Evolutionary conservation across 768 basidiomycete species (phyloP), one percentile per base, ranked within the genome.

Genomic region (Tylopilus felleus): DNA sequence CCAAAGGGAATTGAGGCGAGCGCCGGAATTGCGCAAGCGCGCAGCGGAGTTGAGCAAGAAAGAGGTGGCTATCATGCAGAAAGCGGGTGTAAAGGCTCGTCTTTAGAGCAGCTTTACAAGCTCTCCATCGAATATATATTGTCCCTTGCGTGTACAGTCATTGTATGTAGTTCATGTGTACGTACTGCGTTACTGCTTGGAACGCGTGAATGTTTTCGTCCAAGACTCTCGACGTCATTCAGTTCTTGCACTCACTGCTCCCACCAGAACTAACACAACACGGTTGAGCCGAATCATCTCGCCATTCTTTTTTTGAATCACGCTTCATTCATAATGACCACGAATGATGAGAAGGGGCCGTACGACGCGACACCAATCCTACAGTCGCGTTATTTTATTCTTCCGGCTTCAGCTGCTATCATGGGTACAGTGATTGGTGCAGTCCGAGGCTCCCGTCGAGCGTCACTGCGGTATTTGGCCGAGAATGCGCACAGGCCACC

Each of bases 401-500:
- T 91, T 22, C 84, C 88, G 0, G 77, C 75, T 19, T 77, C 80
- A 5, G 86, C 83, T 42, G 69, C 85, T 55, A 56, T 82, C 22
- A 67, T 84, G 21, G 90, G 90, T 19, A 74, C 79, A n/a, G 74
- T 78, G 33, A 81, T 90, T 51, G 90, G 90, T n/a, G 73, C 83
- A 22, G 77, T 88, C 61, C 84, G 90, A 19, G 88, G 86, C 19
- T 84, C 84, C 12, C 81, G 87, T 41, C 76, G 71, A 44, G 83
- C 87, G n/a, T 80, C 82, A 13, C 74, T 93, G 67, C 86, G 83
- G 48, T 95, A 89, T 70, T 78, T 94, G 47, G 93, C 92, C n/a
- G 93, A 96, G 71, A 95, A 96, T 68, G 93, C 85, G 41, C 93
- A 96, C 71, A 79, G 90, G 51, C 79, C 88, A 45, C 93, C 93